phyloP scores from a whole-genome alignment of 148 eudicot species.

The Rhododendron ferrugineum region DNA sequence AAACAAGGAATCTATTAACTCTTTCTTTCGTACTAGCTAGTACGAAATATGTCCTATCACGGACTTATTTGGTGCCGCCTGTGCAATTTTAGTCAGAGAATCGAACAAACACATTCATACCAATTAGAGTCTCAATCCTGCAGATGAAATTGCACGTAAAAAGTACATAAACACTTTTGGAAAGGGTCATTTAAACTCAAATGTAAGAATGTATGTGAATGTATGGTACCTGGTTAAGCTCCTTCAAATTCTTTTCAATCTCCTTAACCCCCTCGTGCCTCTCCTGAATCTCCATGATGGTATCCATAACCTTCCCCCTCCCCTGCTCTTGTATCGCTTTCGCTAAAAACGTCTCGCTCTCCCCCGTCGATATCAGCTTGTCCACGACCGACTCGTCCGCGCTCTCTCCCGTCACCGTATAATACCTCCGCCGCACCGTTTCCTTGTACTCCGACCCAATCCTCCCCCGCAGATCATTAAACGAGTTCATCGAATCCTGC shows the following conservation, averaged over 20 bases:
- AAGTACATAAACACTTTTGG: not conserved
- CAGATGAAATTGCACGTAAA: not conserved
- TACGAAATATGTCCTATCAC: not conserved
- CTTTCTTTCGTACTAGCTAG: not conserved
- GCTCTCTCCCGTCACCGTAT: conserved; percentile 81
- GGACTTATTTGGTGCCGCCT: not conserved
- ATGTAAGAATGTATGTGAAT: not conserved
- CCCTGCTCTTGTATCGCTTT: conserved; percentile 90
- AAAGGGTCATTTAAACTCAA: not conserved
- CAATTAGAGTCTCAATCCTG: not conserved
- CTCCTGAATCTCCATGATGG: conserved; percentile 50
- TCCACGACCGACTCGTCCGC: conserved; percentile 65
- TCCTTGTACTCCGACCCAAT: conserved; percentile 66
- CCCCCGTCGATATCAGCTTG: conserved; percentile 63
- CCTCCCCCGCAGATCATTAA: conserved; percentile 47
- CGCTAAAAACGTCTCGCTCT: conserved; percentile 77
- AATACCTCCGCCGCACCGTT: conserved; percentile 76
- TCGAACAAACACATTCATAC: not conserved
- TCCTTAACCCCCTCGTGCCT: conserved; percentile 49
- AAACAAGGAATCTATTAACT: not conserved
- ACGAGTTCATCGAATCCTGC: conserved; percentile 63
- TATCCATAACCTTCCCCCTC: conserved; percentile 47
- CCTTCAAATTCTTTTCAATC: conserved; percentile 44
- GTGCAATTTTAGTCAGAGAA: not conserved
- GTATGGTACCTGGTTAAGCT: conserved; percentile 33